Percentiles rank a stretch among this genome's conserved stretches.
Evolutionary conservation across 2,329 filamentous ascomycete species (phyloP).

Genomic region (Neofusicoccum sp.): DNA sequence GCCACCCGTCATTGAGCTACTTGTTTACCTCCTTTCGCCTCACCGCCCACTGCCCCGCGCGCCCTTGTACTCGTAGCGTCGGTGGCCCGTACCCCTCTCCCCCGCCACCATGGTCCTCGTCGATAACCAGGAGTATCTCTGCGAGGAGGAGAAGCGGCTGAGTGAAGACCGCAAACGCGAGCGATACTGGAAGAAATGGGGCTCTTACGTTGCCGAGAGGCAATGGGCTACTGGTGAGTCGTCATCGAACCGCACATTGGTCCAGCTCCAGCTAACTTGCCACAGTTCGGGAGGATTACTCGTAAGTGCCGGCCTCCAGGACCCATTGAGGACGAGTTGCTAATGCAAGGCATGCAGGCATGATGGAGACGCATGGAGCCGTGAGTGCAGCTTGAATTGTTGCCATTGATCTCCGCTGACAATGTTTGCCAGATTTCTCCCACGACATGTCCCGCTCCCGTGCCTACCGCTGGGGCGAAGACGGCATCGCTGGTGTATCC

Average conservation of each 20-base stretch:
- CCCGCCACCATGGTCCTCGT: constrained; percentile 75
- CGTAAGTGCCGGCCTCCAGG: constrained; percentile 50
- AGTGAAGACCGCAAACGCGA: constrained; percentile 79
- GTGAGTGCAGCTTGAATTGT: constrained; percentile 57
- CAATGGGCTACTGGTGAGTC: constrained; percentile 91
- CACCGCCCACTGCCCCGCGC: not conserved
- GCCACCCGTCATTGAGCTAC: constrained; percentile 8
- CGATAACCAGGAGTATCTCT: constrained; percentile 84
- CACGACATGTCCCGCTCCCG: constrained; percentile 89
- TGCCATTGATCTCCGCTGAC: constrained; percentile 30
- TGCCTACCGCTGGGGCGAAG: constrained; percentile 93
- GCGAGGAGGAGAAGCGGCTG: constrained; percentile 87
- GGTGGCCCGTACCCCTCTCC: not conserved
- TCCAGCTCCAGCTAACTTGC: constrained; percentile 32
- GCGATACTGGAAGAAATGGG: constrained; percentile 99
- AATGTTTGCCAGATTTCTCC: constrained; percentile 71
- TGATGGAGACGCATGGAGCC: constrained; percentile 91
- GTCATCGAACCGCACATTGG: constrained; percentile 8
- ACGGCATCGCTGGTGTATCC: constrained; percentile 94
- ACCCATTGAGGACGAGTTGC: constrained; percentile 20
- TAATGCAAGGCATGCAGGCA: constrained; percentile 55
- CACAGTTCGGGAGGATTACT: constrained; percentile 88
- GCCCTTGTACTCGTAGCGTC: not conserved
- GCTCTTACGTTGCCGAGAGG: constrained; percentile 87
- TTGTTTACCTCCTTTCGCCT: not conserved